Evolutionary conservation across 2,329 filamentous ascomycete genomes (phyloP).

Genomic region (Aspergillus costaricaensis): DNA sequence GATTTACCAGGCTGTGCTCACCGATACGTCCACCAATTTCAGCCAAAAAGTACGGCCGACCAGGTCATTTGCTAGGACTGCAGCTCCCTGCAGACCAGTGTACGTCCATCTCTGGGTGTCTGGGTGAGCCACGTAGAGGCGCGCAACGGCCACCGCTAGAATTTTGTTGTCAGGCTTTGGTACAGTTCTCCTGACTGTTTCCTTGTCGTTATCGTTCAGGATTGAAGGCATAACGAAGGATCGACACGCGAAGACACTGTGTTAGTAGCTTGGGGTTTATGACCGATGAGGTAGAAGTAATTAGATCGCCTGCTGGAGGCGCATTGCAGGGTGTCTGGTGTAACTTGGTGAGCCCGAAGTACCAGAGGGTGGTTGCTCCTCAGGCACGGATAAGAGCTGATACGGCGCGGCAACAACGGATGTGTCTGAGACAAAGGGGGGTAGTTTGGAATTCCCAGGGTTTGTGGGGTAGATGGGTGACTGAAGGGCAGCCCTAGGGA

Average conservation of each 20-base stretch:
- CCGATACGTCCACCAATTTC: constrained; percentile 95
- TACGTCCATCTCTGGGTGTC: constrained; percentile 86
- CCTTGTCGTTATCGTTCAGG: constrained; percentile 90
- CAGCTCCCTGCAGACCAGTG: constrained; percentile 88
- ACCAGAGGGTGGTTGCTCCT: constrained; percentile 14
- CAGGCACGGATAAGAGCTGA: constrained; percentile 18
- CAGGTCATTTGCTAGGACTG: constrained; percentile 87
- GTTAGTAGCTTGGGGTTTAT: constrained; percentile 9
- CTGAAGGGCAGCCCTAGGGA: background rate
- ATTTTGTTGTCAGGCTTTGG: constrained; percentile 97
- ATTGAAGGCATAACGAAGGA: constrained; percentile 59
- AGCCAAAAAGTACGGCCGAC: constrained; percentile 97
- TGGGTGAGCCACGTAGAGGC: constrained; percentile 90
- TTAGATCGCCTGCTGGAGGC: constrained; percentile 13
- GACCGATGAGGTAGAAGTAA: background rate
- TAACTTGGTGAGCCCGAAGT: constrained; percentile 1
- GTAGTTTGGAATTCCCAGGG: background rate
- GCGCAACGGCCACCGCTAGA: constrained; percentile 88
- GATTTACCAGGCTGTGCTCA: constrained; percentile 51
- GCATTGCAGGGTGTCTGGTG: constrained; percentile 22
- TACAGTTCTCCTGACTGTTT: constrained; percentile 90
- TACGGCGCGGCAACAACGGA: constrained; percentile 14
- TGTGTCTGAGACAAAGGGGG: constrained; percentile 4
- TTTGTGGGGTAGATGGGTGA: background rate
- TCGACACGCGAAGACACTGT: constrained; percentile 5